phyloP scores from a whole-genome alignment of 352 stramenopile genomes.

The Pythium phragmitis region DNA sequence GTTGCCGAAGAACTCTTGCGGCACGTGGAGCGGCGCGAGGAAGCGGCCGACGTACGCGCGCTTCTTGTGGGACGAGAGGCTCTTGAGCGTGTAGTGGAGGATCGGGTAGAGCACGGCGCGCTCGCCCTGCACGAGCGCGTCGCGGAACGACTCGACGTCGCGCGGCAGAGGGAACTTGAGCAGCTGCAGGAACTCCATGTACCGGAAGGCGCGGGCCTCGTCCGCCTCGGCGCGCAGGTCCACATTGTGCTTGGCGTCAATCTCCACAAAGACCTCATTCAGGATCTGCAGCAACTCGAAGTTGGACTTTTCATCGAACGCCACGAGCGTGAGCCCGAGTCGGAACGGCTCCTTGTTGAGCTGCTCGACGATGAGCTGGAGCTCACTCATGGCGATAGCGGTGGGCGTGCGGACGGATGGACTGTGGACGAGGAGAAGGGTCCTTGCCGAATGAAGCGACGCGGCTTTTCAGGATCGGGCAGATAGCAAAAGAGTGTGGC shows the following conservation, averaged over 20 bases:
- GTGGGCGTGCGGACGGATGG: neutral
- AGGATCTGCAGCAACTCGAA: slow-evolving; percentile 93
- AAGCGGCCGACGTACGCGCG: slow-evolving; percentile 93
- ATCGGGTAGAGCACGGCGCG: slow-evolving; percentile 90
- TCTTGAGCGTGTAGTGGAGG: slow-evolving; percentile 91
- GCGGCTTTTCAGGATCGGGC: slow-evolving; percentile 22
- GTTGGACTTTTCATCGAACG: slow-evolving; percentile 94
- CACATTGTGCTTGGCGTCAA: slow-evolving; percentile 84
- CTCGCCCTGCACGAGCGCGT: slow-evolving; percentile 78
- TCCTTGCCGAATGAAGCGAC: slow-evolving; percentile 13
- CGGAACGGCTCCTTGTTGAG: slow-evolving; percentile 93
- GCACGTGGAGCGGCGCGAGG: slow-evolving; percentile 91
- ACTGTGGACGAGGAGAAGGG: neutral
- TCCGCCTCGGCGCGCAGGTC: slow-evolving; percentile 84
- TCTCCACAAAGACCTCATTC: slow-evolving; percentile 90
- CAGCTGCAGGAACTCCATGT: slow-evolving; percentile 91
- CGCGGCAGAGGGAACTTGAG: slow-evolving; percentile 91
- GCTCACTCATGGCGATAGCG: slow-evolving; percentile 78
- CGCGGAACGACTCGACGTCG: slow-evolving; percentile 72
- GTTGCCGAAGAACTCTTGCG: slow-evolving; percentile 91
- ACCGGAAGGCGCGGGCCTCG: slow-evolving; percentile 73
- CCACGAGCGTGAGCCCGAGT: slow-evolving; percentile 85
- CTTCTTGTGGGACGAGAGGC: slow-evolving; percentile 88
- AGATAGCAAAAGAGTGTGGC: slow-evolving; percentile 12
- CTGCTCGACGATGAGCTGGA: slow-evolving; percentile 92